Evolutionary conservation across 2,329 filamentous ascomycete species (phyloP), one percentile per base, ranked within the genome.

Genomic region (Diaporthe vexans): DNA sequence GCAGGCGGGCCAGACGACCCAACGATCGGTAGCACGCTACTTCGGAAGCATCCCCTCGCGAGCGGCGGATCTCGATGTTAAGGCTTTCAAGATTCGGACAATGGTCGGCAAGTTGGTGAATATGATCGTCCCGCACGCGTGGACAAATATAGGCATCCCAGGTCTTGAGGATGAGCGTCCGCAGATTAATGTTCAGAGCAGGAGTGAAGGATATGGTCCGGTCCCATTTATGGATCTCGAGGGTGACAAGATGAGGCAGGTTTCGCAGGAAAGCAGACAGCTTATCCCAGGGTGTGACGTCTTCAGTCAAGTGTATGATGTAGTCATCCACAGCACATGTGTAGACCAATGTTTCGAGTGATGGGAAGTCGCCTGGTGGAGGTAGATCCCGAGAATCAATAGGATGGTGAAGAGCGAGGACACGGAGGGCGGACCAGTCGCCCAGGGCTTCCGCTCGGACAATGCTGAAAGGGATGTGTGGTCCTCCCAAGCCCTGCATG

Each of bases 341-440:
- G 21, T 56, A 43, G 46, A 9, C 13, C 21, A 73, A 54, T 11
- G 65, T 73, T 8, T 5, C 8, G 10, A 73, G 43, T 11, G 54
- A 35, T 3, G 72, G 56, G 33, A 73, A 56, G 26, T 29, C 43
- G 56, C 21, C 74, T 40, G 71, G 37, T 52, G 10, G n/a, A 56
- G 70, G 70, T n/a, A 54, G 21, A 8, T 0, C 3, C 43, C n/a
- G 0, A 9, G 43, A 13, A 5, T 24, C 33, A 76, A 21, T 19
- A 37, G 0, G 48, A 40, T 21, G 5, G 10, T 72, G 43, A 33
- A 76, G 48, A 46, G 59, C 72, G 37, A 76, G 74, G 15, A 52
- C 69, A 11, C 51, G 57, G 19, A 76, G 57, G 11, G 73, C 58
- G 19, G 72, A 72, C 40, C 72, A 72, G 58, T 76, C 33, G n/a